Conservation (phyloP, 169 alveolate genomes). For the Besnoitia besnoiti region DNA sequence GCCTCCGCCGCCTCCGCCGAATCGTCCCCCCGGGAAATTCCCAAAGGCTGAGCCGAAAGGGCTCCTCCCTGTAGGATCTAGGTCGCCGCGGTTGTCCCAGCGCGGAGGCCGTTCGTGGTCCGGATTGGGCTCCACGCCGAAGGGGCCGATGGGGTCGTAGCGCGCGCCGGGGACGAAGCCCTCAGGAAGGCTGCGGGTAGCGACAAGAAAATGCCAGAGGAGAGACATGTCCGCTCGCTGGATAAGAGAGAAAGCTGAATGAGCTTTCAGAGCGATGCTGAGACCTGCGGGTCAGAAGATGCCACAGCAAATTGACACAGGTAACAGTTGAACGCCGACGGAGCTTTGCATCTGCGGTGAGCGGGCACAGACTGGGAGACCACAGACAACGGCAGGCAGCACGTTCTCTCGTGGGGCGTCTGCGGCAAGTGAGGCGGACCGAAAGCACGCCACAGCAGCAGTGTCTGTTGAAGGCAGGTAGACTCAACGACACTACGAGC, state of each 20-base stretch:
- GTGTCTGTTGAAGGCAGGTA: no score
- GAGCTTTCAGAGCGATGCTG: no score
- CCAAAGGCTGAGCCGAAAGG: neutral
- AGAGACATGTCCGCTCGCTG: neutral
- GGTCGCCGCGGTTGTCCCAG: slow-evolving; percentile 32
- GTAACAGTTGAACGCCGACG: no score
- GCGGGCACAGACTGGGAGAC: no score
- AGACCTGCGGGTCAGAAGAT: no score
- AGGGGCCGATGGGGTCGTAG: slow-evolving; percentile 49
- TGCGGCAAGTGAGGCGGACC: no score
- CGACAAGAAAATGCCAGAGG: neutral
- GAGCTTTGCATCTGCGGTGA: no score
- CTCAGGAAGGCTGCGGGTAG: neutral
- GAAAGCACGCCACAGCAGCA: no score
- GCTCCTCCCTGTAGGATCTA: neutral
- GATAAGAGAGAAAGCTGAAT: neutral
- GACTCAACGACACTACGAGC: no score
- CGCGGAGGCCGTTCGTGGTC: slow-evolving; percentile 12
- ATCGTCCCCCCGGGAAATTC: neutral
- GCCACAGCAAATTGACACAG: no score
- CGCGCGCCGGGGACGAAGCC: slow-evolving; percentile 15
- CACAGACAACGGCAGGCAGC: no score
- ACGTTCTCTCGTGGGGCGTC: no score
- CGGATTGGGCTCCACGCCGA: slow-evolving; percentile 45
- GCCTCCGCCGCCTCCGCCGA: slow-evolving; percentile 15